Evolutionary conservation across 1,284 basidiomycete genomes (phyloP), one percentile per base, ranked within the genome.

Genomic region (Cryptococcus sp.): DNA sequence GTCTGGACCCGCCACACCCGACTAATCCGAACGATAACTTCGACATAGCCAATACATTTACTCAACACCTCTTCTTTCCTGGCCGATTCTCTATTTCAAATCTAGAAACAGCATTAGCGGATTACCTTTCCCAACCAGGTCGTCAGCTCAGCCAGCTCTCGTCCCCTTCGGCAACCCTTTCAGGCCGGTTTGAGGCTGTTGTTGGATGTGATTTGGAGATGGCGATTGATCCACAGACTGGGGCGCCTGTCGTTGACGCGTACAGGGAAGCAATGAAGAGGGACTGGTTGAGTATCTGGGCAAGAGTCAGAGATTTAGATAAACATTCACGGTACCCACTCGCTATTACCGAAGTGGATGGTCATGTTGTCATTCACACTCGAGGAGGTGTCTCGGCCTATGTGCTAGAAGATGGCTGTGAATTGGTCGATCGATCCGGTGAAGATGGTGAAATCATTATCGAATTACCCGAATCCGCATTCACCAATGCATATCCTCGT

Each of bases 211-310:
- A 87, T 1, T 84, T 94, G 24, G 79, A 79, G 50, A 78, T 92
- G 39, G 81, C 83, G 58, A 81, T 81, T 36, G 87, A 89, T 64
- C 79, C 84, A 0, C 83, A 84, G 56, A 91, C 88, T 0, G 91
- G 91, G 10, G 85, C 85, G 19, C 79, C 84, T 36, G 83, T 87
- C 55, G 80, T 91, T 61, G 83, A 83, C 45, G 83, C 83, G 49
- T 92, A 88, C 69, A 86, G 87, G 82, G 86, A 83, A 62, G 83
- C 85, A 0, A 75, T 93, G 57, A 92, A 90, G 70, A 78, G 87
- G 37, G 90, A 96, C 63, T 96, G 91, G 90, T 87, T 94, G 64
- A 88, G 91, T 1, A 89, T 94, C 65, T 84, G 93, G 57, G 86
- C 91, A 13, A 81, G 88, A 40, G 90, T 88, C 62, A 83, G 88